phyloP scores from a whole-genome alignment of 495 filamentous ascomycete species.

The Penicillium coprophilum region DNA sequence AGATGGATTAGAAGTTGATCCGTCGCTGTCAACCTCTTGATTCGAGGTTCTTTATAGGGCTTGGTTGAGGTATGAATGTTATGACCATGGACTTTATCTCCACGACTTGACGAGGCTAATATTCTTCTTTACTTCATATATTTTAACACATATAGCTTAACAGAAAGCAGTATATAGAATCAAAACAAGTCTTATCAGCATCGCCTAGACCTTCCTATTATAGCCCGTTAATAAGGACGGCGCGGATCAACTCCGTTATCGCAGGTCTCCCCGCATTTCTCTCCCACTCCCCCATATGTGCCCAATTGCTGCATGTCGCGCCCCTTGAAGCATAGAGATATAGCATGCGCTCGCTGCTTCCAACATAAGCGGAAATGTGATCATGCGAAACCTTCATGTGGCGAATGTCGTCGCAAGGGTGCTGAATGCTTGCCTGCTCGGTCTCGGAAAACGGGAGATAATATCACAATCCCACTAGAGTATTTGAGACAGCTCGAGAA shows the following conservation, averaged over 20 bases:
- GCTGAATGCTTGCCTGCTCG: conserved; percentile 35
- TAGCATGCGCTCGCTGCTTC: conserved; percentile 38
- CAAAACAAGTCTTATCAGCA: conserved; percentile 2
- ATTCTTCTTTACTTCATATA: neutral
- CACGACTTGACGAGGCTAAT: neutral
- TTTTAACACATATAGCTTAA: neutral
- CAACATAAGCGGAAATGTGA: conserved; percentile 39
- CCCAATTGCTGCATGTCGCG: conserved; percentile 27
- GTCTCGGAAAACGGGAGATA: conserved; percentile 31
- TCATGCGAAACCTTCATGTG: conserved; percentile 34
- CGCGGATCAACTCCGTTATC: conserved; percentile 13
- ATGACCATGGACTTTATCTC: neutral
- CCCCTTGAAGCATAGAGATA: conserved; percentile 29
- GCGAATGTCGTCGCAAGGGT: conserved; percentile 35
- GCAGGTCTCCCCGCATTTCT: conserved; percentile 22
- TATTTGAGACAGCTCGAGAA: conserved; percentile 34
- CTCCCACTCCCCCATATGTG: neutral
- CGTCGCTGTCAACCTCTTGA: neutral
- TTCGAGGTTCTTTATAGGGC: neutral
- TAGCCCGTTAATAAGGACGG: neutral
- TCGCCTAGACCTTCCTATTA: conserved; percentile 26
- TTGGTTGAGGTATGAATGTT: neutral
- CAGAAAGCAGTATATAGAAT: neutral
- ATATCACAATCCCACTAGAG: conserved; percentile 33
- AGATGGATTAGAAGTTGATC: conserved; percentile 49